Base-by-base conservation (phyloP, 176 grass and related monocot species). In the Aegilops speltoides region DNA sequence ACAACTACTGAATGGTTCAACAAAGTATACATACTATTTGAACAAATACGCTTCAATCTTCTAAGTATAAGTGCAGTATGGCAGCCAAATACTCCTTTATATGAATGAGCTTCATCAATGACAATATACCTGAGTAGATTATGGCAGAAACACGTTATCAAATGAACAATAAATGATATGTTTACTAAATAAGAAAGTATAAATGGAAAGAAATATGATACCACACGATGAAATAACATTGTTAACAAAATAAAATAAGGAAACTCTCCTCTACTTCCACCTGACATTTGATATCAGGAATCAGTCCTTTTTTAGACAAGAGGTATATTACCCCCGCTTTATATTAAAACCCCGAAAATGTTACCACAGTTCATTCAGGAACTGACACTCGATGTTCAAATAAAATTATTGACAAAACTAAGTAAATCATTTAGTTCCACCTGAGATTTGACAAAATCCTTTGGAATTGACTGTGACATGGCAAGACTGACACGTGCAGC, bases 71-170 rank as follows among this genome's bases (percentile, higher is more conserved):
- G 82, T 89, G 96, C 92, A 78, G 91, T 98, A 73, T 98, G 96
- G 62, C 93, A 95, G 61, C 96, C 96, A 96, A 98, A 96, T 85
- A 92, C 96, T 77, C 96, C 96, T 89, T 98, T 95, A 78, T 98
- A 98, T 80, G 86, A 84, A 95, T 98, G 96, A 76, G 96, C 87
- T 94, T 98, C 96, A 94, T 96, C 96, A 85, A 94, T 96, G 62
- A 98, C 90, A 80, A 98, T 88, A 89, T 96, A 98, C 92, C 96
- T 98, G 54, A 84, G 56, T 78, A 89, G 83, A 82, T 73, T 50
- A n/a, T 63, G 16, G 13, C 26, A 76, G 61, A 76, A 72, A 83
- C 43, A 19, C 7, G 66, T 66, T 77, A 73, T 85, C 59, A 32
- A 36, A 45, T 57, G 13, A 17, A 74, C 33, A 89, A 29, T 62